Base-by-base conservation (phyloP, 2,329 filamentous ascomycete genomes). In the Pseudocercospora ulei region DNA sequence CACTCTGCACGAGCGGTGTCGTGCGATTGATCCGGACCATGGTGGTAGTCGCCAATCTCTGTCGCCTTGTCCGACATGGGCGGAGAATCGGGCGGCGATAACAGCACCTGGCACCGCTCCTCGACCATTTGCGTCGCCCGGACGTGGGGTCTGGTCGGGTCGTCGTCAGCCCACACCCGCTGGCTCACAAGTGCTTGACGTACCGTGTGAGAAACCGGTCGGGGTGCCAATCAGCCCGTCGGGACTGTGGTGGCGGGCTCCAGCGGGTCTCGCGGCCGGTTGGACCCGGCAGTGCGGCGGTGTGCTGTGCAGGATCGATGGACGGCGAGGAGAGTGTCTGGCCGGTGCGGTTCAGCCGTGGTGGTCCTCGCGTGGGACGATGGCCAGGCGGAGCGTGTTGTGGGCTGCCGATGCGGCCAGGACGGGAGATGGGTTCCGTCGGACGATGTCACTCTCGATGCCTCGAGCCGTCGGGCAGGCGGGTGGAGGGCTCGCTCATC, bases 31-130 rank as follows among this genome's bases (percentile, higher is more conserved):
- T 40, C 34, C 13, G 43, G 30, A 34, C 61, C 50, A 58, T 51
- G 47, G 53, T 63, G 60, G 56, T 62, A 61, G 36, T 66, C 61
- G 57, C 56, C 54, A 46, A 58, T 53, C 49, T 62, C 64, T 46
- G 60, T 57, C 55, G 60, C 58, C 52, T 64, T 65, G 53, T 60
- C 64, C 64, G 64, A 67, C 65, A 68, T 67, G 56, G 62, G 66
- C 58, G 66, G 66, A 56, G 66, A 69, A 47, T 57, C 66, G 44
- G 66, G 66, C 50, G 66, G 66, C 57, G 66, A 69, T 52, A 67
- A 56, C 51, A 64, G 65, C 56, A 65, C 62, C 56, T 63, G 60
- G 50, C 62, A 60, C 55, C 58, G 64, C 60, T 61, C 62, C 58
- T 63, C 59, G 56, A 67, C 43, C 53, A 56, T 56, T 55, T 50